A percentile compares a stretch with the other conserved stretches of the same genome.
These are phyloP conservation scores for Botryosphaeria dothidea DNA, from an alignment of 2,329 filamentous ascomycete genomes.

Conservation along the genomic window DNA sequence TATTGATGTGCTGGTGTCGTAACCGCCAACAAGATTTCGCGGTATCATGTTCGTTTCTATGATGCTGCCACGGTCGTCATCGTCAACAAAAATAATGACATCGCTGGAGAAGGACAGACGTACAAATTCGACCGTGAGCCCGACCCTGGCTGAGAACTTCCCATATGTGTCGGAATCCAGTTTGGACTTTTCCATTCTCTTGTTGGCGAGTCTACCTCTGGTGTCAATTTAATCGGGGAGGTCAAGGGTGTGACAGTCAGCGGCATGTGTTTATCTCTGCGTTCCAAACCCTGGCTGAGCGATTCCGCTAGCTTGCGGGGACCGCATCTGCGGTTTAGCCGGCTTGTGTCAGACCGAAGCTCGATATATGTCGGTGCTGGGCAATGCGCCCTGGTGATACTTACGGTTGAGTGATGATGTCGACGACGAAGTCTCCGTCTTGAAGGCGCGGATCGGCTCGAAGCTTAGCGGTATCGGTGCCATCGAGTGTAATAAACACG, in stretches of 20 bases:
- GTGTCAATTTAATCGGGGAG: background rate
- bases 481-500: slow-evolving; percentile 36
- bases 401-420: slow-evolving; percentile 38
- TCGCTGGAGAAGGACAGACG: background rate
- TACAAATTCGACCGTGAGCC: background rate
- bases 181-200: background rate
- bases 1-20: background rate
- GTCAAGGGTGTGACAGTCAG: background rate
- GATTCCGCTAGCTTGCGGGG: slow-evolving; percentile 34
- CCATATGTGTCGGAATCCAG: background rate
- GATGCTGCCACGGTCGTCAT: background rate
- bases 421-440: slow-evolving; percentile 32
- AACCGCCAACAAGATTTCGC: background rate
- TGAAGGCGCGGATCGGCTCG: slow-evolving; percentile 32
- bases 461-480: slow-evolving; percentile 34
- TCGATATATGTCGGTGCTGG: too few species aligned
- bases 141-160: background rate
- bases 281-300: slow-evolving; percentile 23
- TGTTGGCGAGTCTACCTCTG: background rate
- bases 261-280: background rate
- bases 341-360: background rate
- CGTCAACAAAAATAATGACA: background rate
- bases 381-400: slow-evolving; percentile 6
- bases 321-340: slow-evolving; percentile 28
- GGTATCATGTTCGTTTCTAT: background rate